Evolutionary conservation across 176 grass and related monocot species (phyloP).

Genomic region (Elaeis guineensis): DNA sequence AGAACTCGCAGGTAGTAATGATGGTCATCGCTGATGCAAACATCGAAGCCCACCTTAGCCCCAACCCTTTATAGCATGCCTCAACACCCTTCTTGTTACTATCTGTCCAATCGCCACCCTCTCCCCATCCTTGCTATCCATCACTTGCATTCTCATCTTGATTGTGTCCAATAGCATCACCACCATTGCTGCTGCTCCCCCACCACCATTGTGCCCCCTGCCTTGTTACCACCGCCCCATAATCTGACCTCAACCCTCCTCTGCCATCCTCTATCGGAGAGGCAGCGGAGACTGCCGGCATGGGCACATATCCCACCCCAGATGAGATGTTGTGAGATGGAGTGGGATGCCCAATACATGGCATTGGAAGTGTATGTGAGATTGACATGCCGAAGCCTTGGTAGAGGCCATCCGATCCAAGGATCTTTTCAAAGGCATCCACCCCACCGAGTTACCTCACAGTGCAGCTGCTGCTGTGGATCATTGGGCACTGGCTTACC

Average conservation of each 20-base stretch:
- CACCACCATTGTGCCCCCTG: constrained; percentile 14
- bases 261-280: too few relatives aligned
- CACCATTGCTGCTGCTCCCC: constrained; percentile 53
- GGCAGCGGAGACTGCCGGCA: neutral
- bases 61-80: constrained; percentile 9
- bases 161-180: constrained; percentile 93
- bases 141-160: constrained; percentile 86
- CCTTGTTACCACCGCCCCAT: constrained; percentile 8
- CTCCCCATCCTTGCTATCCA: constrained; percentile 38
- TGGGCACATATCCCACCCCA: constrained; percentile 41
- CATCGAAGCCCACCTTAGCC: constrained; percentile 10
- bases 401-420: constrained; percentile 68
- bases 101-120: constrained; percentile 45
- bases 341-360: constrained; percentile 88
- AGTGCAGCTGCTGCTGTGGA: constrained; percentile 26
- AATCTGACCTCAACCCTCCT: constrained; percentile 11
- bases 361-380: constrained; percentile 95
- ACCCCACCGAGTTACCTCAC: constrained; percentile 53
- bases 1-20: constrained; percentile 17
- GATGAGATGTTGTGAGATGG: constrained; percentile 55
- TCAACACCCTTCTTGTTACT: constrained; percentile 40
- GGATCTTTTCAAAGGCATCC: constrained; percentile 62
- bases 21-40: constrained; percentile 3
- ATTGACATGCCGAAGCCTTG: constrained; percentile 85
- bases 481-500: constrained; percentile 82